phyloP scores from a whole-genome alignment of 306 rosid genomes.

The Cicer judaicum region DNA sequence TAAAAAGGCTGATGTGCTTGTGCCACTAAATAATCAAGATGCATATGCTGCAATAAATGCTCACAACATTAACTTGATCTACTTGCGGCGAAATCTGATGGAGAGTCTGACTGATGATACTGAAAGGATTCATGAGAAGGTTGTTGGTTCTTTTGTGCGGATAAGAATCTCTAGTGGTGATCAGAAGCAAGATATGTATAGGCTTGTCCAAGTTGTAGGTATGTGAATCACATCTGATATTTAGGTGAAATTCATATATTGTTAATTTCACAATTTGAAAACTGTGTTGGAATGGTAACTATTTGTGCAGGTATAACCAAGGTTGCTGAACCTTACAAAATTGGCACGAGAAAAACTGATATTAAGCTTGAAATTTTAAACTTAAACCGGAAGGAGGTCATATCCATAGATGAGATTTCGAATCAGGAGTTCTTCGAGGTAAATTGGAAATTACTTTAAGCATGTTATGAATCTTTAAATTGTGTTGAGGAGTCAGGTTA shows the following conservation, averaged over 20 bases:
- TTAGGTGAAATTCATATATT: conserved; percentile 21
- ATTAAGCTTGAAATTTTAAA: conserved; percentile 82
- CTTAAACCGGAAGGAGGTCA: conserved; percentile 77
- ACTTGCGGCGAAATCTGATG: conserved; percentile 72
- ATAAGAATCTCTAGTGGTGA: conserved; percentile 71
- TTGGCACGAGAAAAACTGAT: conserved; percentile 70
- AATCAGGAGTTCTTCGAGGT: conserved; percentile 92
- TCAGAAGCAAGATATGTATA: conserved; percentile 80
- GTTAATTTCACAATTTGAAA: conserved; percentile 35
- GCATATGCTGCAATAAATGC: conserved; percentile 80
- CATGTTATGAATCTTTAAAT: conserved; percentile 21
- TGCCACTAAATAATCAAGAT: conserved; percentile 53
- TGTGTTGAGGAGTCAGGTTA: conserved; percentile 31
- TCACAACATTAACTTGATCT: conserved; percentile 83
- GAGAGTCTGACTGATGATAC: conserved; percentile 65
- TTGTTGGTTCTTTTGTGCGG: conserved; percentile 90
- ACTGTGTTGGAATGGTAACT: conserved; percentile 41
- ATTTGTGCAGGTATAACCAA: conserved; percentile 77
- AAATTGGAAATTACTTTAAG: conserved; percentile 37
- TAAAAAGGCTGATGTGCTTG: conserved; percentile 54
- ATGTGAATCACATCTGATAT: conserved; percentile 39
- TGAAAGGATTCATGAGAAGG: conserved; percentile 70
- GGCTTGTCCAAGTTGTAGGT: conserved; percentile 98
- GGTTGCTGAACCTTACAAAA: conserved; percentile 69
- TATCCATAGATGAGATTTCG: conserved; percentile 78